A percentile compares a stretch with the other conserved stretches of the same genome.
Evolutionary conservation across 805 yeast species (phyloP).

Genomic region (Limtongia smithiae): DNA sequence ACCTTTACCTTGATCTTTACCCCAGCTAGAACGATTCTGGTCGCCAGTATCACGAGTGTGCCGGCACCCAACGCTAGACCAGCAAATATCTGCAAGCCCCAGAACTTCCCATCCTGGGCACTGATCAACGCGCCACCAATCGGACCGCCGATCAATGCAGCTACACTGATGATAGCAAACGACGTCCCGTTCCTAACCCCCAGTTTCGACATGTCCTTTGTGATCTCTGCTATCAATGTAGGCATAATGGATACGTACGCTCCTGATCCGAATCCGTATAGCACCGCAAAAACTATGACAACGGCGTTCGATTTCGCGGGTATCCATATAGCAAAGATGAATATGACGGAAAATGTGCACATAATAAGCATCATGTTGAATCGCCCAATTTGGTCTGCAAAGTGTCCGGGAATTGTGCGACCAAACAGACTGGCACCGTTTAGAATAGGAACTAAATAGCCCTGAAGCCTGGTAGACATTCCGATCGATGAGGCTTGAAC

Average conservation of each 20-base stretch:
- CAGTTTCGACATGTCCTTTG: conserved; percentile 29
- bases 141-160: conserved; percentile 37
- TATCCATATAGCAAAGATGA: conserved; percentile 60
- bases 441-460: conserved; percentile 11
- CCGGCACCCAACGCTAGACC: conserved; percentile 20
- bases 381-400: conserved; percentile 54
- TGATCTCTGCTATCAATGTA: conserved; percentile 33
- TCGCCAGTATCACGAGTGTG: conserved; percentile 1
- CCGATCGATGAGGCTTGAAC: conserved; percentile 33
- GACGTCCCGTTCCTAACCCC: conserved; percentile 56
- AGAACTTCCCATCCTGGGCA: conserved; percentile 19
- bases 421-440: conserved; percentile 41
- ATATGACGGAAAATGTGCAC: conserved; percentile 44
- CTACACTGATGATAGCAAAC: conserved; percentile 53
- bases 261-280: conserved; percentile 37
- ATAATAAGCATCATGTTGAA: conserved; percentile 53
- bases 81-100: conserved; percentile 25
- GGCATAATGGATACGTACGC: conserved; percentile 37
- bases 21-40: too few species aligned
- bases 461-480: conserved; percentile 11
- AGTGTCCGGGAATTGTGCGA: conserved; percentile 50
- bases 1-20: too few species aligned
- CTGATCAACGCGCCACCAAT: conserved; percentile 33
- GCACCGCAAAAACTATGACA: conserved; percentile 32
- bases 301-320: conserved; percentile 50